These are phyloP conservation scores for Hyparrhenia diplandra DNA, from an alignment of 176 grass and related monocot species.

Conservation along the genomic window DNA sequence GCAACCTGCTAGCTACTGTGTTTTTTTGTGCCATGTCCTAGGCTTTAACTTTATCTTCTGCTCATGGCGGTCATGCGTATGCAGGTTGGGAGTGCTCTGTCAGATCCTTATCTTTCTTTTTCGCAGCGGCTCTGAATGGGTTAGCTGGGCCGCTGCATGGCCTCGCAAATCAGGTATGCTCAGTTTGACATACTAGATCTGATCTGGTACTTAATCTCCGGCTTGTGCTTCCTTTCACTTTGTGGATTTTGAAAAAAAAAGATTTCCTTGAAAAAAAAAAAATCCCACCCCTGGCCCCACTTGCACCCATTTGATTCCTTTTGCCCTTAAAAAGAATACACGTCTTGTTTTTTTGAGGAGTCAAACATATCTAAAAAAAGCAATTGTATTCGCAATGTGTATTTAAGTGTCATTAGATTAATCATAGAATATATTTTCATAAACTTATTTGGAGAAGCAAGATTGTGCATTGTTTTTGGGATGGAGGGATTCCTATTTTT, in stretches of 20 bases:
- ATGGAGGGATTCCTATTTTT: conserved; percentile 8
- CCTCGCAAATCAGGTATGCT: conserved; percentile 87
- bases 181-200: background rate
- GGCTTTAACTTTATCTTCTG: background rate
- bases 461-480: background rate
- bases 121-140: conserved; percentile 87
- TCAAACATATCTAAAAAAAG: background rate
- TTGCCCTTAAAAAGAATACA: background rate
- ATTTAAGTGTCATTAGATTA: background rate
- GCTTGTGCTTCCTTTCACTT: background rate
- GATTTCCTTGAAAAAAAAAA: background rate
- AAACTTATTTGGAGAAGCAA: background rate
- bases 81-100: conserved; percentile 93
- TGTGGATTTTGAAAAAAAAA: conserved; percentile 10
- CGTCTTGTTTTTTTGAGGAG: background rate
- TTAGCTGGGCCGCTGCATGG: conserved; percentile 92
- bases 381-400: background rate
- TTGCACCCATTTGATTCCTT: background rate
- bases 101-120: conserved; percentile 96
- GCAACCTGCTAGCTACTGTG: background rate
- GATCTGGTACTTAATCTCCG: background rate
- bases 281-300: background rate
- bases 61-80: conserved; percentile 10
- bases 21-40: background rate
- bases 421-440: background rate